Percentiles rank a stretch among this genome's conserved stretches.
These are phyloP conservation scores for Verticillium alfalfae DNA, from an alignment of 2,329 filamentous ascomycete species.

Conservation along the genomic window DNA sequence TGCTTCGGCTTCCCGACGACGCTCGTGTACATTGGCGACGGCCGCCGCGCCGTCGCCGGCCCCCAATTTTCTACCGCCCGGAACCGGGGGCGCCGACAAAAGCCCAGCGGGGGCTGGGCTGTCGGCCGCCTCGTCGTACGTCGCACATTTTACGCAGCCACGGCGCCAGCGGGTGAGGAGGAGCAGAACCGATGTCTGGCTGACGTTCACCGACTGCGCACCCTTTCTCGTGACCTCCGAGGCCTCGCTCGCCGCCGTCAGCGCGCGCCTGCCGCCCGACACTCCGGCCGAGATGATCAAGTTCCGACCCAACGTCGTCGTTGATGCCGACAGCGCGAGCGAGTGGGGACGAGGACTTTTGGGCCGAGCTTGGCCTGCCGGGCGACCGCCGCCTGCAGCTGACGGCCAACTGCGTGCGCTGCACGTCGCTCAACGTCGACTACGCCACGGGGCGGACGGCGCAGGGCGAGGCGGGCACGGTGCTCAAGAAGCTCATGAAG, in stretches of 20 bases:
- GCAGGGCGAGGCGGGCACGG: conserved; percentile 48
- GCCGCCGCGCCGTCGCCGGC: conserved; percentile 56
- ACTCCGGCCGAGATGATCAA: conserved; percentile 52
- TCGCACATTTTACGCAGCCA: conserved; percentile 14
- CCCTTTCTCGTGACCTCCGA: conserved; percentile 69
- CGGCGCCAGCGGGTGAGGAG: conserved; percentile 15
- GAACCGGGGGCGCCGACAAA: not conserved
- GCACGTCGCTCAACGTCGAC: conserved; percentile 66
- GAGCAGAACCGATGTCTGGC: conserved; percentile 28
- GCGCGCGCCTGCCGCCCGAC: conserved; percentile 43
- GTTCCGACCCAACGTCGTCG: conserved; percentile 69
- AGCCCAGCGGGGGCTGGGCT: conserved; percentile 4
- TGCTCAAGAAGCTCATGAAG: conserved; percentile 65
- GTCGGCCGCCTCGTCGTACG: conserved; percentile 24
- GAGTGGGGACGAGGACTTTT: conserved; percentile 68
- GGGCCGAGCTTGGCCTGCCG: conserved; percentile 53
- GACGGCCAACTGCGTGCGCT: conserved; percentile 66
- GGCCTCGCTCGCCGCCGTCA: conserved; percentile 64
- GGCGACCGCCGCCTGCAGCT: conserved; percentile 40
- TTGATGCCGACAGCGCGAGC: conserved; percentile 57
- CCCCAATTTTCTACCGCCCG: conserved; percentile 39
- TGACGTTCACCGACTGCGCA: conserved; percentile 71
- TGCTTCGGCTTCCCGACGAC: conserved; percentile 58
- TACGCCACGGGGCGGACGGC: conserved; percentile 58
- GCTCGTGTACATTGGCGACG: conserved; percentile 60